phyloP scores from a whole-genome alignment of 2,329 filamentous ascomycete genomes.

The Tympanopsis confertula region DNA sequence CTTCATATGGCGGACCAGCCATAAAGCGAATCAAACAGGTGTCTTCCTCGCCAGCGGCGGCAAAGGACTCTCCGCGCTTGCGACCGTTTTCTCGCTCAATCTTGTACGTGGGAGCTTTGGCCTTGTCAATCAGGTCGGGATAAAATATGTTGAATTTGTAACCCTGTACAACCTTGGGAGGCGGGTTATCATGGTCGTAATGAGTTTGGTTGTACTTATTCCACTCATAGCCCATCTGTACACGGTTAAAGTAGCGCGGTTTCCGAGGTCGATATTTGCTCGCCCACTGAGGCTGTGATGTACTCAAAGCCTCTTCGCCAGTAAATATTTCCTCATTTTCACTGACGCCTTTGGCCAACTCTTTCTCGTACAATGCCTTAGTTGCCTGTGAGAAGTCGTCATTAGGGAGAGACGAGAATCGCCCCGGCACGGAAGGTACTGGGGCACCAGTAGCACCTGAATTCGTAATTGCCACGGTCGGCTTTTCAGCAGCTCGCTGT shows the following conservation, averaged over 20 bases:
- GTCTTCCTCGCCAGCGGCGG: constrained; percentile 87
- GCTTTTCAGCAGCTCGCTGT: neutral
- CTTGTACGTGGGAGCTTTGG: constrained; percentile 86
- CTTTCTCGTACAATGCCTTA: constrained; percentile 80
- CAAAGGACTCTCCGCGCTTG: constrained; percentile 80
- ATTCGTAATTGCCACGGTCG: constrained; percentile 12
- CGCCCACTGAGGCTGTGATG: constrained; percentile 63
- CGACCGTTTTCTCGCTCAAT: constrained; percentile 89
- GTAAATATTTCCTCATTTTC: constrained; percentile 96
- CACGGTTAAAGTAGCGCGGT: constrained; percentile 91
- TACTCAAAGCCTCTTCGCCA: constrained; percentile 69
- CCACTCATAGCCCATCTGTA: constrained; percentile 99
- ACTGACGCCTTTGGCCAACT: constrained; percentile 78
- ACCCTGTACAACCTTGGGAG: constrained; percentile 93
- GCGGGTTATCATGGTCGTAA: constrained; percentile 96
- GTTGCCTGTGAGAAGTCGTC: constrained; percentile 81
- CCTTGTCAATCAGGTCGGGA: constrained; percentile 88
- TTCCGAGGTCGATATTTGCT: constrained; percentile 81
- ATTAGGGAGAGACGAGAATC: constrained; percentile 58
- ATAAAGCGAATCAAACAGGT: constrained; percentile 95
- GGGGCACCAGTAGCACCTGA: constrained; percentile 26
- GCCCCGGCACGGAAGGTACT: constrained; percentile 41
- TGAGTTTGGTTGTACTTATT: constrained; percentile 99
- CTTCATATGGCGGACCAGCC: constrained; percentile 88
- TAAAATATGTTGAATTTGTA: constrained; percentile 99